These are phyloP conservation scores for Neoboletus brunneissimus DNA, from an alignment of 768 basidiomycete species.

Conservation along the genomic window DNA sequence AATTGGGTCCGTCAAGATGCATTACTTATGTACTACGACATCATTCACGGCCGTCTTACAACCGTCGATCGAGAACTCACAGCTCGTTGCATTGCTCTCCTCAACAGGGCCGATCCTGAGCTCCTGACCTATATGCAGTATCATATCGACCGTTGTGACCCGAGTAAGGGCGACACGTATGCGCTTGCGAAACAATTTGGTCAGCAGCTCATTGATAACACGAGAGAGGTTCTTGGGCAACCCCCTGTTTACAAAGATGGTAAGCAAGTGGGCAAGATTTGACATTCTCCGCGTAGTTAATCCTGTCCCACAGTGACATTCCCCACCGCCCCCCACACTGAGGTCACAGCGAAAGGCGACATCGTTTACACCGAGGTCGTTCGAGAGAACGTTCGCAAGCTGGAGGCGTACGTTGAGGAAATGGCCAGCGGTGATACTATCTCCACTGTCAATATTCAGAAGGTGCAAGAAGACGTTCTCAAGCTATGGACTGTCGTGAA, in stretches of 20 bases:
- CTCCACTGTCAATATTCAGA: conserved; percentile 88
- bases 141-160: conserved; percentile 80
- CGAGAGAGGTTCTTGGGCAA: conserved; percentile 73
- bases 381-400: conserved; percentile 93
- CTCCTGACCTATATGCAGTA: conserved; percentile 95
- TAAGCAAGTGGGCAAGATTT: conserved; percentile 37
- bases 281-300: not conserved
- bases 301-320: conserved; percentile 69
- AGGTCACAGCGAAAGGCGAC: conserved; percentile 90
- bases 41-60: conserved; percentile 92
- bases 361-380: conserved; percentile 94
- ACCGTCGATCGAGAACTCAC: conserved; percentile 96
- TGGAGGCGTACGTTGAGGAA: conserved; percentile 96
- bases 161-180: conserved; percentile 86
- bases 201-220: conserved; percentile 93
- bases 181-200: conserved; percentile 96
- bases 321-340: conserved; percentile 95
- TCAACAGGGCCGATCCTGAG: conserved; percentile 94
- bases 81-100: conserved; percentile 93
- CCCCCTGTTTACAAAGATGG: conserved; percentile 96
- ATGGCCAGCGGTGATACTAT: conserved; percentile 96
- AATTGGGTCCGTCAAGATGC: conserved; percentile 99
- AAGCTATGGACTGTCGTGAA: conserved; percentile 98
- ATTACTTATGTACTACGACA: conserved; percentile 95
- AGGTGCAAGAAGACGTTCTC: conserved; percentile 94